Evolutionary conservation across 768 basidiomycete species (phyloP), one percentile per base, ranked within the genome.

Genomic region (Coprinellus micaceus): DNA sequence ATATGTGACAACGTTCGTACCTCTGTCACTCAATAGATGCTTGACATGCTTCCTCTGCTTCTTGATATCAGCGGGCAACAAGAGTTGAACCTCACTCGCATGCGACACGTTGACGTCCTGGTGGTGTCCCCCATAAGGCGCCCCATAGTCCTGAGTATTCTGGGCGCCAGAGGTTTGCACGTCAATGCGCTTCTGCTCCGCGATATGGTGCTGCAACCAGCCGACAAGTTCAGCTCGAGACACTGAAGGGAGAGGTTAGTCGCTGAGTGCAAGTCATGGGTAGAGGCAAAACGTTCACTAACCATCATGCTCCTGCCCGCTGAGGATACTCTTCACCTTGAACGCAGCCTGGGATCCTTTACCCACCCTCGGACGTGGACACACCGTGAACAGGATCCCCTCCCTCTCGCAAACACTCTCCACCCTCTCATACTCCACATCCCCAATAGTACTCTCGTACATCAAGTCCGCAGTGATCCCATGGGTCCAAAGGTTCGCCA

Each of bases 381-480:
- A 77, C 2, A 75, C 75, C 6, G 71, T 78, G 57, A 79, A 82
- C 91, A 93, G 63, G 39, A 94, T 91, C 11, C 91, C 91, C 68
- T 94, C 91, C n/a, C 84, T 72, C n/a, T 73, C 72, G 64, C 91
- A 93, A 24, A 80, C 69, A 46, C 88, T 89, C 22, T 83, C 68
- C 60, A 86, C 77, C 52, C 79, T 82, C 69, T 89, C 86, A 55
- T 82, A 80, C 48, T 86, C 85, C 3, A 72, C 66, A 53, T 85
- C 84, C 4, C 76, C 74, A 39, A 92, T 66, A 12, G 83, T 86
- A 2, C 82, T 79, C 58, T 94, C 91, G 63, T 94, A 94, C 88
- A 93, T 91, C 53, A 94, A 73, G 69, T 94, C 91, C 0, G 90
- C 86, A 61, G 89, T 91, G 66, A 93, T 92, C 50, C 82, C 83